These are phyloP conservation scores for Scedosporium dehoogii DNA, from an alignment of 2,329 filamentous ascomycete genomes.

Conservation along the genomic window DNA sequence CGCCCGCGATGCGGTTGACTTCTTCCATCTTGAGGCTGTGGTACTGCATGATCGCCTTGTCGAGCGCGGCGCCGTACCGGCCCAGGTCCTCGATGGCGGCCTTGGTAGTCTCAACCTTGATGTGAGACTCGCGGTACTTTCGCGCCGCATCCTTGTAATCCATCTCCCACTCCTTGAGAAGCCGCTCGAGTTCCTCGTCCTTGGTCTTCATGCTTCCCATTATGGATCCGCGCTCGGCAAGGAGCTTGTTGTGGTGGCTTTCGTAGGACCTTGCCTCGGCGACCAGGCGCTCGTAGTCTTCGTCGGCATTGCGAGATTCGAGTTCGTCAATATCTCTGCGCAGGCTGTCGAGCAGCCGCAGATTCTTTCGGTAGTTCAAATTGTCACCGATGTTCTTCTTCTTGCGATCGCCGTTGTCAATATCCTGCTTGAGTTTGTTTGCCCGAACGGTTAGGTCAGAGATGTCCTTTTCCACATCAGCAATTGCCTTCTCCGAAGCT, in stretches of 20 bases:
- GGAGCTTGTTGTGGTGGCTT: constrained; percentile 55
- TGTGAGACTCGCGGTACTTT: constrained; percentile 78
- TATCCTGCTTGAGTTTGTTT: constrained; percentile 67
- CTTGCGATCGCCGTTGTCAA: constrained; percentile 69
- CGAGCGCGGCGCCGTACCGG: constrained; percentile 72
- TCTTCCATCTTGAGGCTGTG: constrained; percentile 97
- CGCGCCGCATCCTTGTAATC: constrained; percentile 76
- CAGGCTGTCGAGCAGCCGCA: constrained; percentile 57
- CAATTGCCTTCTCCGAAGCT: constrained; percentile 55
- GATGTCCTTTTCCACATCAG: constrained; percentile 57
- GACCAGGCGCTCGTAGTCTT: constrained; percentile 68
- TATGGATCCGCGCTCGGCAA: constrained; percentile 63
- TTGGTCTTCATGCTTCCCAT: constrained; percentile 75
- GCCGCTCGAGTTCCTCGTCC: constrained; percentile 64
- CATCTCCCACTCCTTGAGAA: constrained; percentile 71
- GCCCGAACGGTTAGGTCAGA: constrained; percentile 55
- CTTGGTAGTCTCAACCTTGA: constrained; percentile 84
- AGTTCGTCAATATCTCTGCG: constrained; percentile 62
- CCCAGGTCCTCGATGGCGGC: constrained; percentile 85
- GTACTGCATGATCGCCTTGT: constrained; percentile 96
- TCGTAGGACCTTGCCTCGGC: constrained; percentile 60
- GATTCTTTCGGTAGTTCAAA: constrained; percentile 69
- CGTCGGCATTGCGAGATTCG: constrained; percentile 68
- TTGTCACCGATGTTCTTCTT: constrained; percentile 87
- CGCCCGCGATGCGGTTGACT: constrained; percentile 87